Evolutionary conservation across 805 yeast species (phyloP).

Genomic region (Millerozyma acaciae): DNA sequence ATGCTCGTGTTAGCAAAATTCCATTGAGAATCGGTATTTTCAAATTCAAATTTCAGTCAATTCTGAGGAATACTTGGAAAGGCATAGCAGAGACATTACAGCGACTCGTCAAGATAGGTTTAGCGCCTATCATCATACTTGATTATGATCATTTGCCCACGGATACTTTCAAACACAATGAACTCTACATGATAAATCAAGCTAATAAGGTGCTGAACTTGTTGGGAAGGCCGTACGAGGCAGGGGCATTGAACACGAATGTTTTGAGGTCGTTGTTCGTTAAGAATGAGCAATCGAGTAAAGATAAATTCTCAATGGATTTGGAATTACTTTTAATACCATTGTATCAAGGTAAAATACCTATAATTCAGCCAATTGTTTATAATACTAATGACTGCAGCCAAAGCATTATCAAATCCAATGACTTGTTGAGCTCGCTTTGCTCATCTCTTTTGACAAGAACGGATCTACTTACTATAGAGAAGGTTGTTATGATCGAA

Average conservation of each 20-base stretch:
- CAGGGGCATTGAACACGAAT: conserved; percentile 20
- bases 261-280: conserved; percentile 26
- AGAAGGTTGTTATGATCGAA: conserved; percentile 78
- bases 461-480: conserved; percentile 51
- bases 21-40: conserved; percentile 56
- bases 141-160: conserved; percentile 40
- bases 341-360: conserved; percentile 47
- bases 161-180: conserved; percentile 27
- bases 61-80: conserved; percentile 28
- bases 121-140: conserved; percentile 66
- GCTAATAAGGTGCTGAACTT: conserved; percentile 25
- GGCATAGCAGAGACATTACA: conserved; percentile 57
- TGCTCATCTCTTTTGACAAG: conserved; percentile 22
- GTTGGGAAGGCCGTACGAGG: conserved; percentile 19
- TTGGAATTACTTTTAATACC: conserved; percentile 36
- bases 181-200: conserved; percentile 27
- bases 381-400: conserved; percentile 28
- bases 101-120: conserved; percentile 59
- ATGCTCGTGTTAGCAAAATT: conserved; percentile 32
- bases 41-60: conserved; percentile 41
- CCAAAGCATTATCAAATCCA: conserved; percentile 24
- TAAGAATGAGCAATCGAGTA: not conserved
- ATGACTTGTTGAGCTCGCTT: conserved; percentile 23
- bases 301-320: conserved; percentile 13
- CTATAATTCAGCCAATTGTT: conserved; percentile 60